A percentile compares a stretch with the other conserved stretches of the same genome.
These are phyloP conservation scores for Paramicrosporidium saccamoebae DNA, from an alignment of 371 early-diverging fungal species.

Conservation along the genomic window DNA sequence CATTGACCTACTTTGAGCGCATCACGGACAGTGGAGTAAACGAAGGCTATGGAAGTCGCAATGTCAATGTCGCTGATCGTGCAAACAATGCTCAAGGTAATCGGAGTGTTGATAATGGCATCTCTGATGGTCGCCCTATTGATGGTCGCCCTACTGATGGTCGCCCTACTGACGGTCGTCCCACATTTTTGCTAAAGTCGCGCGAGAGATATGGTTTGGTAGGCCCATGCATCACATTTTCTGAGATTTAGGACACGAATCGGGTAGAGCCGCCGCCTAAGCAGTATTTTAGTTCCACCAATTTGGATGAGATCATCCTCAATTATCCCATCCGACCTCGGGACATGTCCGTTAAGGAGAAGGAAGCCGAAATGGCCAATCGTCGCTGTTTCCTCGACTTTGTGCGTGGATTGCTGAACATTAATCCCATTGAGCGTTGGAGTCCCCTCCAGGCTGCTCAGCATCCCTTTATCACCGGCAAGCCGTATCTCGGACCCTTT, in stretches of 20 bases:
- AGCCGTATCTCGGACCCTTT: no score
- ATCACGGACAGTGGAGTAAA: slow-evolving; percentile 6
- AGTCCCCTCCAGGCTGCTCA: slow-evolving; percentile 59
- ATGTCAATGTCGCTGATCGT: no score
- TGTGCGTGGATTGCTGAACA: slow-evolving; percentile 33
- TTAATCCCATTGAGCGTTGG: slow-evolving; percentile 74
- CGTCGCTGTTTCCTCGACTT: slow-evolving; percentile 53
- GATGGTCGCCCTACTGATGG: slow-evolving; percentile 7
- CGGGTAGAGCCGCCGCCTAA: slow-evolving; percentile 46
- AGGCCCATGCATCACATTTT: no score
- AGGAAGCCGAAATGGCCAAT: slow-evolving; percentile 9
- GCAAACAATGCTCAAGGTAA: no score
- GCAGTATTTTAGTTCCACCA: slow-evolving; percentile 37
- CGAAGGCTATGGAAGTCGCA: slow-evolving; percentile 6
- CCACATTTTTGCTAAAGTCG: slow-evolving; percentile 27
- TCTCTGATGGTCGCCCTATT: slow-evolving; percentile 1
- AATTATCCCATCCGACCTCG: slow-evolving; percentile 28
- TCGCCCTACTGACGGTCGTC: slow-evolving; percentile 7
- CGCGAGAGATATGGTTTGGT: slow-evolving; percentile 37
- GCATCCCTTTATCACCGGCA: slow-evolving; percentile 80
- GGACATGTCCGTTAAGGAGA: slow-evolving; percentile 23
- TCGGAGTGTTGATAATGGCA: slow-evolving; percentile 1
- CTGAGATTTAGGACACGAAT: slow-evolving; percentile 25
- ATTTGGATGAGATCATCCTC: slow-evolving; percentile 37
- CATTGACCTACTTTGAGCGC: slow-evolving; percentile 30